Conservation (phyloP, 1,139 yeast genomes). For the Geotrichum phurueaensis region DNA sequence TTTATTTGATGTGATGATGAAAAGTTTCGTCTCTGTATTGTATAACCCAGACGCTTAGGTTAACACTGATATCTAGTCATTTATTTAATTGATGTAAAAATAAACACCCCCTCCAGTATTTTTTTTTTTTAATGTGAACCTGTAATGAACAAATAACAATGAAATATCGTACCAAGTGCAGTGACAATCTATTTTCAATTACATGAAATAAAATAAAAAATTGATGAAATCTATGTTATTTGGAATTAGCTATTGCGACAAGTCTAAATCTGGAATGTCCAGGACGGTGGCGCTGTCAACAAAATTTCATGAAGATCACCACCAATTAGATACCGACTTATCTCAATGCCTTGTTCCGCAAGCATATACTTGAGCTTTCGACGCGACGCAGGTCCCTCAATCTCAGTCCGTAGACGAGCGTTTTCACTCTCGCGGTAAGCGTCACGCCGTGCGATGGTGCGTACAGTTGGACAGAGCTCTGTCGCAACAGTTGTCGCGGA, state of each 20-base stretch:
- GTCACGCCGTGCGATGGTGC: slow-evolving; percentile 5
- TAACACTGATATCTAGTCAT: too few relatives aligned
- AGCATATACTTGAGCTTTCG: neutral
- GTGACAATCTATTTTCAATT: too few relatives aligned
- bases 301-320: slow-evolving; percentile 2
- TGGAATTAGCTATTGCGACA: neutral
- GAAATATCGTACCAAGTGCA: too few relatives aligned
- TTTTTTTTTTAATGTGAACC: too few relatives aligned
- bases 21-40: too few relatives aligned
- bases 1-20: too few relatives aligned
- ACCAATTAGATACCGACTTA: neutral
- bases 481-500: slow-evolving; percentile 1
- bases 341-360: neutral
- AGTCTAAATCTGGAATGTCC: neutral
- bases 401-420: neutral
- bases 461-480: neutral
- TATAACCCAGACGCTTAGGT: too few relatives aligned
- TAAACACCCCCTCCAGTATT: too few relatives aligned
- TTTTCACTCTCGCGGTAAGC: neutral
- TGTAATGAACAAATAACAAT: too few relatives aligned
- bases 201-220: neutral
- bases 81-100: too few relatives aligned
- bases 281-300: slow-evolving; percentile 3
- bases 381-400: neutral
- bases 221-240: neutral